Conservation (phyloP, 192 early-diverging fungal species). For the Paraglomus occultum region DNA sequence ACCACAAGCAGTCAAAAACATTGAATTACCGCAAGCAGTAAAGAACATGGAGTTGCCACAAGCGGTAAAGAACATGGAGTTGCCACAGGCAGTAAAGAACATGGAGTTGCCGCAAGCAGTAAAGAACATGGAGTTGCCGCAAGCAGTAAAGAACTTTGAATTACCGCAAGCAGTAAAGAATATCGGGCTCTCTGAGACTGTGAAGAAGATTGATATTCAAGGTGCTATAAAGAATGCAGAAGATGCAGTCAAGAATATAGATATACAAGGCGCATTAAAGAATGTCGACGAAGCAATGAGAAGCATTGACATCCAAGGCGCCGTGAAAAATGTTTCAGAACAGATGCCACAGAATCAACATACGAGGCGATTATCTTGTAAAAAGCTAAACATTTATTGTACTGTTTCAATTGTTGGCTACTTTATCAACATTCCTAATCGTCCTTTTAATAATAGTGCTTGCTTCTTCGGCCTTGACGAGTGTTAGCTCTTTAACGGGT, state of each 20-base stretch:
- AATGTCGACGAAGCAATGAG: slow-evolving; percentile 14
- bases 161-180: slow-evolving; percentile 10
- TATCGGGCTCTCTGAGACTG: slow-evolving; percentile 15
- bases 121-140: slow-evolving; percentile 24
- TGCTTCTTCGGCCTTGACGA: slow-evolving; percentile 24
- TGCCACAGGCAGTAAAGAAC: slow-evolving; percentile 12
- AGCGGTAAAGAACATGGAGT: slow-evolving; percentile 7
- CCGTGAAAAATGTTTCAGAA: neutral
- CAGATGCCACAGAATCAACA: neutral
- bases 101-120: slow-evolving; percentile 9
- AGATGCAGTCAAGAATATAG: no score
- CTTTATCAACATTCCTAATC: neutral
- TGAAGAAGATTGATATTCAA: slow-evolving; percentile 6
- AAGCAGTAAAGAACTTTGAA: slow-evolving; percentile 26
- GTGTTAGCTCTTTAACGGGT: slow-evolving; percentile 18
- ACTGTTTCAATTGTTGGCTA: neutral
- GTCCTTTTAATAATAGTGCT: slow-evolving; percentile 7
- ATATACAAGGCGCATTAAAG: neutral
- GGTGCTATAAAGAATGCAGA: slow-evolving; percentile 3
- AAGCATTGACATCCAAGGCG: neutral
- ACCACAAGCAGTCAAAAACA: slow-evolving; percentile 18
- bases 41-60: slow-evolving; percentile 24
- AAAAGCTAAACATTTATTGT: neutral
- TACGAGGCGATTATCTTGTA: neutral
- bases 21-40: slow-evolving; percentile 2